Base-by-base conservation (phyloP, 345 rosid genomes). In the Lepidium didymum region DNA sequence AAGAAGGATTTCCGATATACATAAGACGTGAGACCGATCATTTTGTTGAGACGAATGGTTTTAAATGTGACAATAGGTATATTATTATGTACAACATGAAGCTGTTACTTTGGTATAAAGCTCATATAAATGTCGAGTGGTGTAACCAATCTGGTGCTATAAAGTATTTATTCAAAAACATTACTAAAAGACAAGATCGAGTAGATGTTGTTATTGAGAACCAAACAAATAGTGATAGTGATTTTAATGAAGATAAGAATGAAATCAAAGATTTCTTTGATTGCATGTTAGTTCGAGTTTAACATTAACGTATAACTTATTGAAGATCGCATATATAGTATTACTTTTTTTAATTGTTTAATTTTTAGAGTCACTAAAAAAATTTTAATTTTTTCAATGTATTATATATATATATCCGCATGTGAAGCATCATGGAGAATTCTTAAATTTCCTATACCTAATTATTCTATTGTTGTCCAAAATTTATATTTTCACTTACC, bases 21-120 rank as follows among this genome's bases (percentile, higher is more conserved):
- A 9, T 7, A 10, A 2, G 8, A 1, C 0, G 46, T 2, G 13
- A 10, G 5, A 3, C n/a, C 4, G 2, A 19, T 19, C 0, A 0
- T 0, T 47, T 5, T 16, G 61, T 35, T 5, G 29, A 10, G 0
- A 18, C 10, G 7, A 16, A 5, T 27, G 19, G 14, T 0, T 14
- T 56, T 5, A 3, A 10, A 33, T 33, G 38, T 1, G 58, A 54
- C 15, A 54, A 54, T 1, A 4, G 4, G 1, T 33, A 33, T 54
- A 41, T 54, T 8, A 14, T 54, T 2, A 23, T n/a, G 4, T 21
- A 21, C 2, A 47, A 10, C 0, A 21, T 1, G 23, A 9, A 2
- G 0, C 3, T 43, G 0, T 47, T 12, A 0, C 31, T 47, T 7
- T 0, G 31, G 1, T 21, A 5, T n/a, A 21, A 0, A 4, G 52